Evolutionary conservation across 2,329 filamentous ascomycete genomes (phyloP).

Genomic region (Colletotrichum cereale): DNA sequence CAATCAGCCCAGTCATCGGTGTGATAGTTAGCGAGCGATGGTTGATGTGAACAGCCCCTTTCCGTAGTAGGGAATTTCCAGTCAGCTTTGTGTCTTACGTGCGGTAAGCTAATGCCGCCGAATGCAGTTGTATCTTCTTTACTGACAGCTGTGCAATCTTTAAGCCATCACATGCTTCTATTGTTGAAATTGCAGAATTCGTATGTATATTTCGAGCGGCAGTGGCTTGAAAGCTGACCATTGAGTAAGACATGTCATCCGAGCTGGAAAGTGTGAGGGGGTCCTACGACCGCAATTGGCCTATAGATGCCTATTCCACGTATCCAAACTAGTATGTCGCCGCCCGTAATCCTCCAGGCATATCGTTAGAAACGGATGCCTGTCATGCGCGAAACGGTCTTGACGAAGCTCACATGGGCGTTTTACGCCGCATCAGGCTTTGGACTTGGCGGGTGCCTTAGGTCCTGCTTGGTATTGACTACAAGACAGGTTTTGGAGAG

Average conservation of each 20-base stretch:
- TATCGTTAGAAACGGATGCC: not conserved
- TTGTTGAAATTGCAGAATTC: not conserved
- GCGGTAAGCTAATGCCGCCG: not conserved
- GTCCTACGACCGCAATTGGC: not conserved
- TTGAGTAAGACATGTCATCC: not conserved
- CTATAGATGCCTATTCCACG: not conserved
- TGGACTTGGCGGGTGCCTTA: no score
- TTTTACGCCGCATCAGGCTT: not conserved
- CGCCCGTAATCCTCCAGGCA: not conserved
- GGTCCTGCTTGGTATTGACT: no score
- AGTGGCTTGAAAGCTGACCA: not conserved
- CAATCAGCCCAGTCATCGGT: not conserved
- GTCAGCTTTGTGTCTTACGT: not conserved
- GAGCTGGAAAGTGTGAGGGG: not conserved
- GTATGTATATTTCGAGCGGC: not conserved
- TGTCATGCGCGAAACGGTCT: not conserved
- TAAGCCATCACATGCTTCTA: not conserved
- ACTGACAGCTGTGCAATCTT: not conserved
- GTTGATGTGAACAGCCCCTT: not conserved
- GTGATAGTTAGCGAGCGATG: not conserved
- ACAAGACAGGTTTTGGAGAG: no score
- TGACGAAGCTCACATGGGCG: not conserved
- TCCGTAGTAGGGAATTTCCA: no score
- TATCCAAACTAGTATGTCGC: not conserved
- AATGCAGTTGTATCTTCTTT: not conserved